Conservation (phyloP, 2,329 filamentous ascomycete genomes). For the Penicillium fuscoglaucum region DNA sequence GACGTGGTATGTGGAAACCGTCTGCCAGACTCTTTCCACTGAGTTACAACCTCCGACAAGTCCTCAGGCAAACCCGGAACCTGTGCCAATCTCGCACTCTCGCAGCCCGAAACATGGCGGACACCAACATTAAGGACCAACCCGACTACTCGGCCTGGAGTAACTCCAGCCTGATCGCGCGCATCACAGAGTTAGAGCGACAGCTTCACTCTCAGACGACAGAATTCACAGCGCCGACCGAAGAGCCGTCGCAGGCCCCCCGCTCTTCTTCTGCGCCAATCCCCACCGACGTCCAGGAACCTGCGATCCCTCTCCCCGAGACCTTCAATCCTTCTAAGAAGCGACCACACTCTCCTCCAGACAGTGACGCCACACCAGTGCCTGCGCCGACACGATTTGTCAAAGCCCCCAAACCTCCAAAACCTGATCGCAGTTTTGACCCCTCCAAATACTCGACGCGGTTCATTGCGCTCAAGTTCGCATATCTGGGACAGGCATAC, state of each 20-base stretch:
- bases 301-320: slow-evolving; percentile 20
- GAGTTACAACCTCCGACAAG: slow-evolving; percentile 14
- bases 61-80: slow-evolving; percentile 13
- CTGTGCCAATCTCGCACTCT: slow-evolving; percentile 16
- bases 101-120: slow-evolving; percentile 27
- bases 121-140: slow-evolving; percentile 12
- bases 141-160: slow-evolving; percentile 66
- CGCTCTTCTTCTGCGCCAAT: slow-evolving; percentile 13
- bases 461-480: slow-evolving; percentile 86
- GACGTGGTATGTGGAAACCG: slow-evolving; percentile 36
- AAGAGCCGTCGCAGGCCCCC: background rate
- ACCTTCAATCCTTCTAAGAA: slow-evolving; percentile 17
- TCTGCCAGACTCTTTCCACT: slow-evolving; percentile 17
- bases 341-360: slow-evolving; percentile 18
- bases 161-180: slow-evolving; percentile 65
- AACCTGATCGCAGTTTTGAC: slow-evolving; percentile 61
- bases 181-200: slow-evolving; percentile 67
- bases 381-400: slow-evolving; percentile 30
- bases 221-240: slow-evolving; percentile 28
- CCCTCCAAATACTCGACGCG: slow-evolving; percentile 78
- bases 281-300: slow-evolving; percentile 20
- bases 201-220: slow-evolving; percentile 58
- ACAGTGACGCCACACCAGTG: slow-evolving; percentile 28
- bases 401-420: slow-evolving; percentile 35
- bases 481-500: slow-evolving; percentile 87